Evolutionary conservation across 768 basidiomycete species (phyloP).

Genomic region (Coprinopsis sp.): DNA sequence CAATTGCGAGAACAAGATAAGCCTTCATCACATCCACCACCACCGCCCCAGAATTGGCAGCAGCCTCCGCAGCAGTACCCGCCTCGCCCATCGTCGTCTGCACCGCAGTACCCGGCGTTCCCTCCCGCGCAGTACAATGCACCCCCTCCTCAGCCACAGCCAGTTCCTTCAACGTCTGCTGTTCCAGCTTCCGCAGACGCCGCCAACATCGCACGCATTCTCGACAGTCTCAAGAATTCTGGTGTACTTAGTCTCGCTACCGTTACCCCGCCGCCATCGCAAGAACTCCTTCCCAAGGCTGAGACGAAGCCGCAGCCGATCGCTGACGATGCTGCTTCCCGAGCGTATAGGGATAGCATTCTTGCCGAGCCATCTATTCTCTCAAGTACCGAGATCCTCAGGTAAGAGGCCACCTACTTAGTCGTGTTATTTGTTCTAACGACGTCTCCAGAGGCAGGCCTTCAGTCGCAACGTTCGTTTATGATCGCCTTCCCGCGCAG

Average conservation of each 20-base stretch:
- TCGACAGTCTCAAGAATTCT: conserved; percentile 71
- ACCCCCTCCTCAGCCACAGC: conserved; percentile 1
- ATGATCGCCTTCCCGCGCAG: conserved; percentile 69
- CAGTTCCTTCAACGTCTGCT: conserved; percentile 20
- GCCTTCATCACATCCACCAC: no score
- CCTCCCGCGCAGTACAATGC: not conserved
- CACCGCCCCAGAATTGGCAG: conserved; percentile 11
- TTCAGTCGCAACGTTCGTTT: conserved; percentile 60
- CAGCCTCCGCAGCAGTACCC: conserved; percentile 4
- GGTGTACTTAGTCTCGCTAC: conserved; percentile 55
- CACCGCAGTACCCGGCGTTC: not conserved
- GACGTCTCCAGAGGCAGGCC: conserved; percentile 48
- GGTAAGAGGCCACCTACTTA: conserved; percentile 41
- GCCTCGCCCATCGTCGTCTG: not conserved
- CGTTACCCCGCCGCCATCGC: not conserved
- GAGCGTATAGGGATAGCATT: conserved; percentile 57
- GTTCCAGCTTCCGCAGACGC: conserved; percentile 24
- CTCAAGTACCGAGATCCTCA: conserved; percentile 63
- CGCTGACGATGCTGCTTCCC: conserved; percentile 34
- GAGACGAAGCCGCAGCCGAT: conserved; percentile 18
- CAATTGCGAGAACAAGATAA: conserved; percentile 65
- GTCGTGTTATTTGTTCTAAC: not conserved
- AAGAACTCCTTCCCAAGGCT: not conserved
- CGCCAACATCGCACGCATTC: conserved; percentile 51
- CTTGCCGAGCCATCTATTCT: conserved; percentile 58